These are phyloP conservation scores for Fusarium goolgardi DNA, from an alignment of 2,329 filamentous ascomycete species.

Conservation along the genomic window DNA sequence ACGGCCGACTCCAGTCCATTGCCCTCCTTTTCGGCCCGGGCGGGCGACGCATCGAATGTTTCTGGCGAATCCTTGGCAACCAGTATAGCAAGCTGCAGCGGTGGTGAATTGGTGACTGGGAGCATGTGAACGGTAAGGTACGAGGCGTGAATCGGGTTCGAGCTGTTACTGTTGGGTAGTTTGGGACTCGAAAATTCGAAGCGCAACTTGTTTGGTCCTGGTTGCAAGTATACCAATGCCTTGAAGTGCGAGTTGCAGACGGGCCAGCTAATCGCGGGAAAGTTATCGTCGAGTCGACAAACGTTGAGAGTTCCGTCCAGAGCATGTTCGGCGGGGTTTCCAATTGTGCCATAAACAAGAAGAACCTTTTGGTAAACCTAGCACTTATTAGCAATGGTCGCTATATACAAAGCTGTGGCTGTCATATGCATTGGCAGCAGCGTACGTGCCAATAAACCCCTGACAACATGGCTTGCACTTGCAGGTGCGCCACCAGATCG, in stretches of 20 bases:
- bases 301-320: constrained; percentile 85
- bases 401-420: constrained; percentile 3
- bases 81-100: constrained; percentile 88
- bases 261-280: constrained; percentile 86
- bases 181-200: constrained; percentile 91
- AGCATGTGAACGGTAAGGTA: constrained; percentile 89
- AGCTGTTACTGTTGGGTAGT: constrained; percentile 74
- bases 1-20: constrained; percentile 84
- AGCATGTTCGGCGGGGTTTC: constrained; percentile 73
- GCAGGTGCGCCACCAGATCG: constrained; percentile 16
- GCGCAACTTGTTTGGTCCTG: constrained; percentile 87
- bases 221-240: constrained; percentile 87
- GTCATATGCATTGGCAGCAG: constrained; percentile 15
- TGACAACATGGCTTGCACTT: constrained; percentile 29
- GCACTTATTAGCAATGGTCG: constrained; percentile 41
- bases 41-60: constrained; percentile 84
- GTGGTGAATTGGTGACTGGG: constrained; percentile 80
- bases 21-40: constrained; percentile 80
- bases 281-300: constrained; percentile 84
- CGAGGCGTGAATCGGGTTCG: constrained; percentile 78
- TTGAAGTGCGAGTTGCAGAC: constrained; percentile 93
- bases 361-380: constrained; percentile 94
- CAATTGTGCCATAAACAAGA: constrained; percentile 83
- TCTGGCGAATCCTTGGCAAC: constrained; percentile 88
- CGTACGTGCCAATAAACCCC: constrained; percentile 25